phyloP scores from a whole-genome alignment of 2,329 filamentous ascomycete genomes.

The Dactylellina cionopaga region DNA sequence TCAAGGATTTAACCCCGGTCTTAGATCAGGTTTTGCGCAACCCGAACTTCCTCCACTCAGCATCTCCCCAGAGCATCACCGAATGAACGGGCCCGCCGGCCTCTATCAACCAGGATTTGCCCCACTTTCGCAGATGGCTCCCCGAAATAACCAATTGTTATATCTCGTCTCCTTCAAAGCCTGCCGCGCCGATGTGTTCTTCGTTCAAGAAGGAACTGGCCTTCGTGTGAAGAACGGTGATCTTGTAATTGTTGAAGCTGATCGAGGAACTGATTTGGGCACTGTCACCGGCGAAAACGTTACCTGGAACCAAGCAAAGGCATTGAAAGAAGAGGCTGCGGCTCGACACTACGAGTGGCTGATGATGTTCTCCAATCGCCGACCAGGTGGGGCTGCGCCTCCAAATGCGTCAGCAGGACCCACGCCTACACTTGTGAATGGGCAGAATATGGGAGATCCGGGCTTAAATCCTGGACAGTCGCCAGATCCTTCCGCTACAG shows the following conservation, averaged over 20 bases:
- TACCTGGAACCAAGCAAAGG: constrained; percentile 85
- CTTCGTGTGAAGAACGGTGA: constrained; percentile 90
- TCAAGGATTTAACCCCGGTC: constrained; percentile 31
- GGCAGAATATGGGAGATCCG: constrained; percentile 52
- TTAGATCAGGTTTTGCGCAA: constrained; percentile 32
- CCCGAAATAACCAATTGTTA: constrained; percentile 72
- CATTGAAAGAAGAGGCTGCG: constrained; percentile 87
- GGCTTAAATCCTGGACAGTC: constrained; percentile 53
- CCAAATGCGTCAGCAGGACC: constrained; percentile 32
- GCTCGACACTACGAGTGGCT: constrained; percentile 98
- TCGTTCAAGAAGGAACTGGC: constrained; percentile 94
- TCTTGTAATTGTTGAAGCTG: constrained; percentile 95
- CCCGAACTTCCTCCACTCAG: constrained; percentile 46
- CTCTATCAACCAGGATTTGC: constrained; percentile 41
- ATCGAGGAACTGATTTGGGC: constrained; percentile 93
- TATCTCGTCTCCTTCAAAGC: constrained; percentile 98
- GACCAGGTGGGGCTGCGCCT: constrained; percentile 73
- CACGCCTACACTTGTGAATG: constrained; percentile 52
- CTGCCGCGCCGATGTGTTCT: constrained; percentile 92
- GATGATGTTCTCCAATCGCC: constrained; percentile 89
- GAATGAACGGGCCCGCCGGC: constrained; percentile 36
- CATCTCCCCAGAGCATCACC: constrained; percentile 55
- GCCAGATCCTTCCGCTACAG: constrained; percentile 66
- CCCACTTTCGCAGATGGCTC: constrained; percentile 46
- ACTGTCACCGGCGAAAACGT: constrained; percentile 90